Evolutionary conservation across 1,139 yeast genomes (phyloP).

Genomic region (Hansenula lynferdii): DNA sequence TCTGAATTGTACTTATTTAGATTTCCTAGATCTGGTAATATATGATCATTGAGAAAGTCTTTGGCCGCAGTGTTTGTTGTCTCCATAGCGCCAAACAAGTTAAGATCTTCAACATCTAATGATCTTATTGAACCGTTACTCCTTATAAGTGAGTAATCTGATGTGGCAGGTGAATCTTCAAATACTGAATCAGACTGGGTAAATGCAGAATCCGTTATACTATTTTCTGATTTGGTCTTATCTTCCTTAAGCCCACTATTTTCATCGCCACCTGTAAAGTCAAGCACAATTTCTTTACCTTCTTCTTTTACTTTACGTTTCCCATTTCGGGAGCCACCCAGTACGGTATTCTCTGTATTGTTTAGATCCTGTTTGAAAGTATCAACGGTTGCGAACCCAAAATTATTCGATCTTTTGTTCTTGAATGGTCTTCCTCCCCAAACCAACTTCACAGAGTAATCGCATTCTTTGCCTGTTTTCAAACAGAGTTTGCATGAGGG

Average conservation of each 20-base stretch:
- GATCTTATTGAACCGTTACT: background rate
- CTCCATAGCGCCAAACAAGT: background rate
- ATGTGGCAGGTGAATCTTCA: no score
- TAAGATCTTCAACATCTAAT: background rate
- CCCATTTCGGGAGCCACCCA: background rate
- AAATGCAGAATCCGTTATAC: no score
- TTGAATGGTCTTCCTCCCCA: slow-evolving; percentile 80
- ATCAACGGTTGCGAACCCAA: slow-evolving; percentile 14
- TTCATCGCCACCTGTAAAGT: no score
- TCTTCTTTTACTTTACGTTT: no score
- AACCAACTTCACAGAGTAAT: slow-evolving; percentile 56
- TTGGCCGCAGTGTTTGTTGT: slow-evolving; percentile 1
- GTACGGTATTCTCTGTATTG: slow-evolving; percentile 2
- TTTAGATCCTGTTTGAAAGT: slow-evolving; percentile 12
- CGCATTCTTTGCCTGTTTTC: slow-evolving; percentile 47
- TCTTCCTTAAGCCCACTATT: no score
- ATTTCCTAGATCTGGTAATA: slow-evolving; percentile 1
- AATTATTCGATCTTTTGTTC: slow-evolving; percentile 26
- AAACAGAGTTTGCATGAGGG: slow-evolving; percentile 62
- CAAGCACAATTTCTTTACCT: no score
- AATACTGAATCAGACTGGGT: no score
- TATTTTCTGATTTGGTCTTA: no score
- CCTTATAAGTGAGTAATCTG: background rate
- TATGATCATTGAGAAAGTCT: background rate
- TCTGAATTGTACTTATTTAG: background rate